These are phyloP conservation scores for Limonomyces culmigenus DNA, from an alignment of 1,284 basidiomycete genomes.

Conservation along the genomic window DNA sequence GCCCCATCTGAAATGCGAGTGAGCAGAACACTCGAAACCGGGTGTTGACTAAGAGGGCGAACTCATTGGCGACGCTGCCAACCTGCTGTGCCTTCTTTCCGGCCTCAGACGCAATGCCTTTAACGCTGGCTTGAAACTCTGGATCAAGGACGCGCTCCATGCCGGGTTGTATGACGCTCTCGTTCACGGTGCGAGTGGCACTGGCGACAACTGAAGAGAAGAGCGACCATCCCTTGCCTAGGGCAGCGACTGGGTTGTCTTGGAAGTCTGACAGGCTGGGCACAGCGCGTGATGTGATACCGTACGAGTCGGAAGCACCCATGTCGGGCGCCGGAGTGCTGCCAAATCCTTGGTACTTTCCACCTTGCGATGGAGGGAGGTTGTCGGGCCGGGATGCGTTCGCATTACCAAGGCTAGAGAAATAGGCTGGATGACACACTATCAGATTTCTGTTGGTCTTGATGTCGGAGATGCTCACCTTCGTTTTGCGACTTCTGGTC, in stretches of 20 bases:
- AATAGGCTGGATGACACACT: slow-evolving; percentile 24
- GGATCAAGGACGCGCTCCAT: slow-evolving; percentile 65
- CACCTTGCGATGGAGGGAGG: slow-evolving; percentile 73
- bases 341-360: slow-evolving; percentile 74
- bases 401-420: slow-evolving; percentile 49
- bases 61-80: slow-evolving; percentile 47
- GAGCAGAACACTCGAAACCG: too few species aligned
- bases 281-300: slow-evolving; percentile 51
- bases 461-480: too few species aligned
- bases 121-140: slow-evolving; percentile 51
- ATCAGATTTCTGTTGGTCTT: too few species aligned
- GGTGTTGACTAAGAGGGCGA: too few species aligned
- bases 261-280: slow-evolving; percentile 62
- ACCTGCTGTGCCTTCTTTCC: slow-evolving; percentile 39
- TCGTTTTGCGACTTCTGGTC: slow-evolving; percentile 66
- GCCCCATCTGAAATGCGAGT: too few species aligned
- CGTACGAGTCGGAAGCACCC: slow-evolving; percentile 39
- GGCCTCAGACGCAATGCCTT: slow-evolving; percentile 53
- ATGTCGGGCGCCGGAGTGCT: slow-evolving; percentile 41
- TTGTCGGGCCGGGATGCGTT: slow-evolving; percentile 58
- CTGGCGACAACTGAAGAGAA: slow-evolving; percentile 61
- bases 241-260: slow-evolving; percentile 59
- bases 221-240: slow-evolving; percentile 76
- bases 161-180: slow-evolving; percentile 72
- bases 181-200: slow-evolving; percentile 55